Conservation (phyloP, 805 yeast species). For the Candida saitoana region DNA sequence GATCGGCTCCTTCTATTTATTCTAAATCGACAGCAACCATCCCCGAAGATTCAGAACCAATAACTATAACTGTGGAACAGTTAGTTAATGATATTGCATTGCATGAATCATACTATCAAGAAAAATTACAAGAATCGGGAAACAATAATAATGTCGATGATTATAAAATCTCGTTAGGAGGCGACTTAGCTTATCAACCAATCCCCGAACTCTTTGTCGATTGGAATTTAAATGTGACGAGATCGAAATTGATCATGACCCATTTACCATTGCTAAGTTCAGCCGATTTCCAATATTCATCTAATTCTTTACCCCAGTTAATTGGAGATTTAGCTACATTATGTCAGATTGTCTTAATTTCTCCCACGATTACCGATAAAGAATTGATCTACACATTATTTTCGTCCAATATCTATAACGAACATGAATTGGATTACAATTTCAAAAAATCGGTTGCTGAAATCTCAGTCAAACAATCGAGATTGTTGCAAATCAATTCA, state of each 20-base stretch:
- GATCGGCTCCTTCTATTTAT: slow-evolving; percentile 42
- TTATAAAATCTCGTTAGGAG: slow-evolving; percentile 36
- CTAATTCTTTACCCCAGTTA: slow-evolving; percentile 33
- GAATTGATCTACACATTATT: slow-evolving; percentile 39
- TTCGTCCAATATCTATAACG: slow-evolving; percentile 43
- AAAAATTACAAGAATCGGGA: slow-evolving; percentile 10
- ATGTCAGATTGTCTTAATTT: slow-evolving; percentile 38
- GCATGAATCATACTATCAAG: slow-evolving; percentile 29
- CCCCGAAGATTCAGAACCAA: slow-evolving; percentile 42
- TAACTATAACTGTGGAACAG: slow-evolving; percentile 41
- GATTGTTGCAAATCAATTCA: slow-evolving; percentile 36
- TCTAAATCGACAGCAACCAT: slow-evolving; percentile 41
- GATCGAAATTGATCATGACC: slow-evolving; percentile 43
- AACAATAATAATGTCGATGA: slow-evolving; percentile 14
- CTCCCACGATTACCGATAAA: slow-evolving; percentile 39
- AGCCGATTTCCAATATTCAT: slow-evolving; percentile 32
- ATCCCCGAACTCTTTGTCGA: slow-evolving; percentile 42
- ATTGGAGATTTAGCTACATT: slow-evolving; percentile 40
- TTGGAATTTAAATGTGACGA: slow-evolving; percentile 50
- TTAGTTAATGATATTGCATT: slow-evolving; percentile 38
- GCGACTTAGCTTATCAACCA: slow-evolving; percentile 36
- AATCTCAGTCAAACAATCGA: slow-evolving; percentile 45
- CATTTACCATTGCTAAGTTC: slow-evolving; percentile 35
- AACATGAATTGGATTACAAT: slow-evolving; percentile 41
- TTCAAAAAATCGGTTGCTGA: slow-evolving; percentile 48